phyloP scores from a whole-genome alignment of 2,329 filamentous ascomycete species.

The Exophiala spinifera region DNA sequence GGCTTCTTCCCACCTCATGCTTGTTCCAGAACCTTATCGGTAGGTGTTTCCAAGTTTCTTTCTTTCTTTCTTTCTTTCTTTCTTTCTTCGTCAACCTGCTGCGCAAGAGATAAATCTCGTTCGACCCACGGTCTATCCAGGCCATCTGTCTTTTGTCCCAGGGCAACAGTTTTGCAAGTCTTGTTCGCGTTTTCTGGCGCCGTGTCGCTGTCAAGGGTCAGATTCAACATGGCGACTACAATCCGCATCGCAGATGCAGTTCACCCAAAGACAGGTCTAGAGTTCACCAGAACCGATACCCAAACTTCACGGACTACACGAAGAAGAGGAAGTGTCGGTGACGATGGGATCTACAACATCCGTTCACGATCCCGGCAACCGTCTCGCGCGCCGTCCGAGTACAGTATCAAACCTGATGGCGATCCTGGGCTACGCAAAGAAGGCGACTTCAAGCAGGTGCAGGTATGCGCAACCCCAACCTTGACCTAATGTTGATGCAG shows the following conservation, averaged over 20 bases:
- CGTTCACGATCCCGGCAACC: conserved; percentile 14
- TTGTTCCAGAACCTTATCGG: neutral
- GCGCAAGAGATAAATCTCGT: neutral
- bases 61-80: neutral
- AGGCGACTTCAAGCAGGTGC: conserved; percentile 26
- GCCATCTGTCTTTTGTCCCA: neutral
- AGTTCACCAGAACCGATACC: conserved; percentile 5
- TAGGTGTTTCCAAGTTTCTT: neutral
- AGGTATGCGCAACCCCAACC: conserved; percentile 9
- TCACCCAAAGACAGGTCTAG: conserved; percentile 16
- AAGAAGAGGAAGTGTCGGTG: conserved; percentile 3
- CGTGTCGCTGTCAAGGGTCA: neutral
- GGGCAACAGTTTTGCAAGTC: neutral
- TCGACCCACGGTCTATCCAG: neutral
- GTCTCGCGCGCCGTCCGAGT: neutral
- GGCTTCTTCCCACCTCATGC: too few relatives aligned
- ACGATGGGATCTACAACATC: conserved; percentile 29
- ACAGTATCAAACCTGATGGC: conserved; percentile 20
- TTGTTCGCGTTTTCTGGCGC: neutral
- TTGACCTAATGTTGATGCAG: neutral
- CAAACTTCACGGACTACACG: neutral
- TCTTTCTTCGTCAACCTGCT: neutral
- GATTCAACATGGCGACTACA: conserved; percentile 11
- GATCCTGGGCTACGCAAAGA: conserved; percentile 25
- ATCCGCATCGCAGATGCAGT: conserved; percentile 20